phyloP scores from a whole-genome alignment of 257 asterid species.

The Agastache rugosa region DNA sequence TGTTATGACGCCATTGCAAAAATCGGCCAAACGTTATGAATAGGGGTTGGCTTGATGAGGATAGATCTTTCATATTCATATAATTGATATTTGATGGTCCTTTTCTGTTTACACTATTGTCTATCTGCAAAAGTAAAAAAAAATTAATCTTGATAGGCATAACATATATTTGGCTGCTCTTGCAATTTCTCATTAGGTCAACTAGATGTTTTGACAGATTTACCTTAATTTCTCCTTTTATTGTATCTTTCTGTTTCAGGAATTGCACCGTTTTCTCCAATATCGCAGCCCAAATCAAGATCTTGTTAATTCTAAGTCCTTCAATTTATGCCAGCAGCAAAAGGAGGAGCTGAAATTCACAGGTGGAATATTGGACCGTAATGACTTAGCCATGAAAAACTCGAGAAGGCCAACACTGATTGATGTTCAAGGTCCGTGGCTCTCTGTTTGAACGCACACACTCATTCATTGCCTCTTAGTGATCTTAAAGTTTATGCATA shows the following conservation, averaged over 20 bases:
- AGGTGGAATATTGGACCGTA: conserved; percentile 42
- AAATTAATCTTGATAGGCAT: neutral
- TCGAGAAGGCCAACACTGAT: conserved; percentile 43
- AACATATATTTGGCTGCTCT: neutral
- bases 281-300: conserved; percentile 55
- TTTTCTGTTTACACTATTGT: neutral
- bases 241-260: conserved; percentile 50
- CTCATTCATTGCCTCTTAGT: neutral
- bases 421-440: conserved; percentile 65
- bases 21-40: too few species aligned
- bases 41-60: neutral
- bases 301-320: conserved; percentile 39
- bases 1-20: too few species aligned
- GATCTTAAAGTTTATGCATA: neutral
- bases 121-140: neutral
- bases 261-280: conserved; percentile 44
- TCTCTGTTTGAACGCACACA: neutral
- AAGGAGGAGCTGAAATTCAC: conserved; percentile 55
- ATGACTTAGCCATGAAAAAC: conserved; percentile 37
- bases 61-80: neutral
- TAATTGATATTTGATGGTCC: neutral
- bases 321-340: conserved; percentile 43
- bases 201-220: neutral
- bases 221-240: neutral
- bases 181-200: neutral